Base-by-base conservation (phyloP, 345 rosid species). In the Excoecaria agallocha region DNA sequence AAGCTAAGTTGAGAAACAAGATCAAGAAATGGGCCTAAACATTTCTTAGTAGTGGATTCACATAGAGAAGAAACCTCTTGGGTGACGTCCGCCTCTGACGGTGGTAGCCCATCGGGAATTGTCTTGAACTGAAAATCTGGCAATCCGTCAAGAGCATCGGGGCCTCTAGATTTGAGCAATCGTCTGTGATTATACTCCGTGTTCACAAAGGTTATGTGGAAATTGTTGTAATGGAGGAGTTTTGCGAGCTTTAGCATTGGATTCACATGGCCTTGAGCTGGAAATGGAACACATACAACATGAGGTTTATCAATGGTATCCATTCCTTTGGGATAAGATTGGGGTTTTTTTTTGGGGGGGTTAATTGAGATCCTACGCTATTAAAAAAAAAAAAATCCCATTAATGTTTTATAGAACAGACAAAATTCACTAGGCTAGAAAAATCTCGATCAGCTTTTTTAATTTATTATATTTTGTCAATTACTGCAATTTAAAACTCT, bases 61-160 rank as follows among this genome's bases (percentile, higher is more conserved):
- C 85, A 85, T 16, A 87, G 68, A 46, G 90, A 41, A 1, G 81
- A 82, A 6, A 82, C 73, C 70, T 85, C 86, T 74, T 84, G 88
- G 8, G 90, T 85, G 45, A 77, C 81, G 5, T 85, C 85, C 0
- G 30, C 80, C 12, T 80, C 78, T 0, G 76, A 55, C 3, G 82
- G 81, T 0, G 85, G 87, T 7, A 87, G 82, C 39, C 90, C 87
- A 19, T 87, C 88, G 3, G 87, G 81, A 69, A 85, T 87, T 38
- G 83, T 49, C 15, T 69, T 49, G 80, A 84, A 85, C 37, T 70
- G 76, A 60, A 87, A 87, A 16, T 86, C 80, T 15, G 90, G 81
- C 51, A 77, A 70, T 62, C 82, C 82, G 16, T 77, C 64, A 1
- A 84, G 78, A 24, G 87, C 63, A 73, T 58, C 17, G 3, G 74